Base-by-base conservation (phyloP, 225 moss, liverwort and hornwort species). In the Pseudoscleropodium purum region DNA sequence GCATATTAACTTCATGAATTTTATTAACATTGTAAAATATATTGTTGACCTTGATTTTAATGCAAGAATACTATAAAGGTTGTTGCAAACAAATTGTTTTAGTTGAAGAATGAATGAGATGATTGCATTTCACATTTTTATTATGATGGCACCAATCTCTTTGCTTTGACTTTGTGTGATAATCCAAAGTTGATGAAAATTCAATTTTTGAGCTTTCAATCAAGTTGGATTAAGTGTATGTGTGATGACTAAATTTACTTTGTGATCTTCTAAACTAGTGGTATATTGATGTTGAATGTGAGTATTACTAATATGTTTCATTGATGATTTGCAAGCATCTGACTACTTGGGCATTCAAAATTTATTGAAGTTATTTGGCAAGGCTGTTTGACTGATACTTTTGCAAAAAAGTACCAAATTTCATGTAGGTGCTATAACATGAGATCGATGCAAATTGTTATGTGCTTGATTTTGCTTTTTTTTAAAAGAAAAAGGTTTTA, bases 391-490 rank as follows among this genome's bases (percentile, higher is more conserved):
- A n/a, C 2, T 30, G 39, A 41, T 69, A 15, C 26, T 79, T 56
- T 5, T 15, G 0, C 25, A 20, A 25, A 27, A 6, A 8, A 57
- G 17, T 1, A 79, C 10, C n/a, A 59, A 57, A 17, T 27, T 27
- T 59, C 16, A 20, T 49, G 0, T 4, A 10, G 5, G 16, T 79
- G 6, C 25, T 79, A 15, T 6, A 37, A 10, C 5, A 4, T 27
- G 11, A 27, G 9, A 26, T 0, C 0, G 0, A 25, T 37, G n/a
- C n/a, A 79, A 2, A 26, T 57, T 56, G 16, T 57, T 0, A 26
- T 57, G 57, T 26, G n/a, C 59, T 79, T 81, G 29, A 39, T 33
- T 51, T 75, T 31, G 49, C 31, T n/a, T n/a, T 12, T 5, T 49
- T 33, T 31, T 60, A 8, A 81, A 59, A 41, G 9, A 17, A 80